Conservation (phyloP, 192 early-diverging fungal species). For the Obelidium mucronatum region DNA sequence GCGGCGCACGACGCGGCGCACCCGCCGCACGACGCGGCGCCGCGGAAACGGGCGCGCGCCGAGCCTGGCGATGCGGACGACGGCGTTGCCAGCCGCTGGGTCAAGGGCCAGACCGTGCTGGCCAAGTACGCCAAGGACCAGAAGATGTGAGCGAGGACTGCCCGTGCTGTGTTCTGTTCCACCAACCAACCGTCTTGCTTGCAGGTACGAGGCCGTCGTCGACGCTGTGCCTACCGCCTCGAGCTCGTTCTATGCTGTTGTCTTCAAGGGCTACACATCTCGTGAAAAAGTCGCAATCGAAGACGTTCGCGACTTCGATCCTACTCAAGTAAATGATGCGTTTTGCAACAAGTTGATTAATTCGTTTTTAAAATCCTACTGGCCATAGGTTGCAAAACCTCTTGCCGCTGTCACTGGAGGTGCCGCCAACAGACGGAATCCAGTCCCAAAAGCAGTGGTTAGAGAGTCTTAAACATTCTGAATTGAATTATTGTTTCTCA, state of each 20-base stretch:
- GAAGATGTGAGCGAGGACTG: conserved; percentile 67
- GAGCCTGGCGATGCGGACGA: conserved; percentile 11
- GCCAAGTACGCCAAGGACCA: conserved; percentile 74
- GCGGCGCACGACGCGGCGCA: background rate
- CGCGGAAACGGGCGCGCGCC: conserved; percentile 11
- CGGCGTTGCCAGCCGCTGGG: conserved; percentile 31
- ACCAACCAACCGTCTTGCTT: conserved; percentile 29
- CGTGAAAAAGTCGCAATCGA: conserved; percentile 56
- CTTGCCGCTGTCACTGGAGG: conserved; percentile 36
- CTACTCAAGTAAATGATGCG: conserved; percentile 21
- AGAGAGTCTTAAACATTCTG: too few species aligned
- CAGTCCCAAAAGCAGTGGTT: conserved; percentile 41
- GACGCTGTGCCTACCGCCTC: conserved; percentile 59
- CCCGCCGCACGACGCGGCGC: background rate
- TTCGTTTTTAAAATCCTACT: too few species aligned
- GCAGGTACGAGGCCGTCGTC: conserved; percentile 64
- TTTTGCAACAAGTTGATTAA: background rate
- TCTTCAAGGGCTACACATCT: conserved; percentile 69
- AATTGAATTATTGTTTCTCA: too few species aligned
- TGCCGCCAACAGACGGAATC: conserved; percentile 8
- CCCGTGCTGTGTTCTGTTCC: conserved; percentile 49
- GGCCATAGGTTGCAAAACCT: conserved; percentile 32
- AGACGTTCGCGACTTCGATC: conserved; percentile 51
- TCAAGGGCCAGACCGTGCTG: conserved; percentile 65
- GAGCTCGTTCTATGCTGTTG: conserved; percentile 50